phyloP scores from a whole-genome alignment of 202 grass and related monocot species.

The Panicum hallii region DNA sequence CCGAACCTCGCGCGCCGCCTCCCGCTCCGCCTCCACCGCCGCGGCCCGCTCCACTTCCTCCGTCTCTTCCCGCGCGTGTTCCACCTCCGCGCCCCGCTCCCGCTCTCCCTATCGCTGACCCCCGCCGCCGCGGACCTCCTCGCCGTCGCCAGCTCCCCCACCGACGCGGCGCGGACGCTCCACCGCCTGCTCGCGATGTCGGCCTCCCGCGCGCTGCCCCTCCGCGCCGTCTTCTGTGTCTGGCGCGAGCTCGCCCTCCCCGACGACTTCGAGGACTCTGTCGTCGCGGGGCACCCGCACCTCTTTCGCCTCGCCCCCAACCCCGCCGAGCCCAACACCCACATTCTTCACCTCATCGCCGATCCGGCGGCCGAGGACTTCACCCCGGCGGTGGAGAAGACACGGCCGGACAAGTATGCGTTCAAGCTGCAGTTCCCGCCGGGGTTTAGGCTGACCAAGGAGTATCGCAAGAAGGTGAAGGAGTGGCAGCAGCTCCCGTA shows the following conservation, averaged over 20 bases:
- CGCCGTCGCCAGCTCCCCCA: conserved; percentile 47
- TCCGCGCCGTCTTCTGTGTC: conserved; percentile 82
- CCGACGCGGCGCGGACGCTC: conserved; percentile 43
- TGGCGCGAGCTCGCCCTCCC: conserved; percentile 92
- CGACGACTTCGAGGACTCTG: conserved; percentile 80
- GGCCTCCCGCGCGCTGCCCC: conserved; percentile 58
- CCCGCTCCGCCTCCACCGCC: conserved; percentile 66
- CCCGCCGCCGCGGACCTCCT: conserved; percentile 57
- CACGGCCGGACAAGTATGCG: conserved; percentile 51
- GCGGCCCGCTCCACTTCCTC: conserved; percentile 74
- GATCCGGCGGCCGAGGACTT: conserved; percentile 37
- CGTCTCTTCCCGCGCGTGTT: conserved; percentile 85
- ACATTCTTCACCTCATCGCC: conserved; percentile 62
- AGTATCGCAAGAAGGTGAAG: conserved; percentile 67
- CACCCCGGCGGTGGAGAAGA: conserved; percentile 45
- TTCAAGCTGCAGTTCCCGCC: conserved; percentile 87
- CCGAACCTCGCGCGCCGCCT: conserved; percentile 60
- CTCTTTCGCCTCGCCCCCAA: conserved; percentile 66
- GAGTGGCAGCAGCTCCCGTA: conserved; percentile 74
- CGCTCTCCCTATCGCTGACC: conserved; percentile 58
- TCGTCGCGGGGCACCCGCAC: conserved; percentile 60
- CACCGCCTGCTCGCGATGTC: conserved; percentile 78
- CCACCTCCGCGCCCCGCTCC: conserved; percentile 55
- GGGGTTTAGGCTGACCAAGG: conserved; percentile 71
- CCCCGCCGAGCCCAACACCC: conserved; percentile 68